Evolutionary conservation across 192 early-diverging fungal genomes (phyloP).

Genomic region (Gorgonomyces haynaldii): DNA sequence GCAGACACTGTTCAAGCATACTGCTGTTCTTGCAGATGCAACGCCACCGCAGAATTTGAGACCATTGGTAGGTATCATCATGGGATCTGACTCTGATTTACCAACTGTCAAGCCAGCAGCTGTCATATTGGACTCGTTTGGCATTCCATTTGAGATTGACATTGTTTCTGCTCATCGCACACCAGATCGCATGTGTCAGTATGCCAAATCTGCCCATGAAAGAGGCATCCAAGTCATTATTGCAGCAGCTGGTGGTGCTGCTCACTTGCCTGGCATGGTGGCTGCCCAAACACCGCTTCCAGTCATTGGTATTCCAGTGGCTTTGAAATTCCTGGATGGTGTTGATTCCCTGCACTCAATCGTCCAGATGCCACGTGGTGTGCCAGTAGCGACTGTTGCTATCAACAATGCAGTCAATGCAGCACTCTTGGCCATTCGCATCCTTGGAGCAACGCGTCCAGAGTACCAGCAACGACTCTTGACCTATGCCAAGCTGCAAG

Average conservation of each 20-base stretch:
- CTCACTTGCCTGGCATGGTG: slow-evolving; percentile 98
- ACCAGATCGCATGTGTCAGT: slow-evolving; percentile 83
- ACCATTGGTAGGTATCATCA: slow-evolving; percentile 84
- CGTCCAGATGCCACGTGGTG: slow-evolving; percentile 98
- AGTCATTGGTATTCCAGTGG: slow-evolving; percentile 95
- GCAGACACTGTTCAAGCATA: slow-evolving; percentile 3
- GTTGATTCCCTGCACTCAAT: slow-evolving; percentile 96
- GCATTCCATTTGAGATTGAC: slow-evolving; percentile 90
- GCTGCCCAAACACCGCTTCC: slow-evolving; percentile 94
- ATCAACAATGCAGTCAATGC: slow-evolving; percentile 98
- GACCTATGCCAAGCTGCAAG: slow-evolving; percentile 70
- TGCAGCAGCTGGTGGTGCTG: slow-evolving; percentile 96
- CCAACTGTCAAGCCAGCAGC: slow-evolving; percentile 89
- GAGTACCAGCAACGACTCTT: slow-evolving; percentile 65
- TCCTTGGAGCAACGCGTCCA: slow-evolving; percentile 70
- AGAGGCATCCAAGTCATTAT: slow-evolving; percentile 95
- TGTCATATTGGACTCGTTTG: slow-evolving; percentile 75
- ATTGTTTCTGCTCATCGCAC: slow-evolving; percentile 98
- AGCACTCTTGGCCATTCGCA: slow-evolving; percentile 83
- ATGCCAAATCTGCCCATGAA: slow-evolving; percentile 72
- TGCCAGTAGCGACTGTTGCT: slow-evolving; percentile 97
- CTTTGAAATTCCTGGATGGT: slow-evolving; percentile 82
- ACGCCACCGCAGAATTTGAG: slow-evolving; percentile 12
- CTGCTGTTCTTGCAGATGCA: slow-evolving; percentile 5
- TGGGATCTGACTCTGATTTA: slow-evolving; percentile 98